A percentile compares a stretch with the other conserved stretches of the same genome.
These are phyloP conservation scores for Russula foetens DNA, from an alignment of 768 basidiomycete genomes.

Conservation along the genomic window DNA sequence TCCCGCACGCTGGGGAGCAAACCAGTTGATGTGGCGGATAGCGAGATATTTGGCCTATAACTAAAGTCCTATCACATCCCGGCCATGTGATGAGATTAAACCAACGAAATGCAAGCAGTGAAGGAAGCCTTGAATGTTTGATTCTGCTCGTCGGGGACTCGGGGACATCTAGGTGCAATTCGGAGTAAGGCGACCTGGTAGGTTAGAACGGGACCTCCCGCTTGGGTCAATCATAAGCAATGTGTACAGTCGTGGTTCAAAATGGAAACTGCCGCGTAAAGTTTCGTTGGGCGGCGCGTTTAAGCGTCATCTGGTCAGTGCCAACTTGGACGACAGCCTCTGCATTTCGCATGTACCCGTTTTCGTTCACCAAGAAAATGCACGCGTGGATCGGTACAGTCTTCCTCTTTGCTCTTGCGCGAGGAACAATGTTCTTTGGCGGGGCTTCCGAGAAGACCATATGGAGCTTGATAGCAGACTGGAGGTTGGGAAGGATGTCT, in stretches of 20 bases:
- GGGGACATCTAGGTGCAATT: constrained; percentile 55
- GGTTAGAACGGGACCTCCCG: constrained; percentile 27
- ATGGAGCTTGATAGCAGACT: constrained; percentile 70
- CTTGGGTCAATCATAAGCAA: constrained; percentile 86
- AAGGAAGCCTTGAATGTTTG: constrained; percentile 63
- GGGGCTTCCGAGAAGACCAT: constrained; percentile 43
- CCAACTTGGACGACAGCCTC: background rate
- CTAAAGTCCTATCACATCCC: constrained; percentile 13
- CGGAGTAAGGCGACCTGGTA: background rate
- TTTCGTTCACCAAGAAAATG: constrained; percentile 52
- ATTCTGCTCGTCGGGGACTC: constrained; percentile 59
- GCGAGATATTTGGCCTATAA: constrained; percentile 69
- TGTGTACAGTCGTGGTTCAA: constrained; percentile 75
- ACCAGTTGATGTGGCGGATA: constrained; percentile 46
- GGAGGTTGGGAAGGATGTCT: constrained; percentile 67
- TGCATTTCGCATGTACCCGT: constrained; percentile 42
- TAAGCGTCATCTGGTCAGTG: constrained; percentile 23
- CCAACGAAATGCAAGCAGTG: constrained; percentile 73
- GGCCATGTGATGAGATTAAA: constrained; percentile 5
- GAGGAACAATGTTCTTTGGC: constrained; percentile 24
- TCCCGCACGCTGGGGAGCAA: constrained; percentile 67
- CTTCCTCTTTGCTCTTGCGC: constrained; percentile 23
- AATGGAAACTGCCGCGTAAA: constrained; percentile 72
- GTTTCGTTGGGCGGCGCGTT: constrained; percentile 56
- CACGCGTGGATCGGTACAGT: constrained; percentile 59